These are phyloP conservation scores for Pseudopyrenochaeta lycopersici DNA, from an alignment of 2,329 filamentous ascomycete genomes.

Conservation along the genomic window DNA sequence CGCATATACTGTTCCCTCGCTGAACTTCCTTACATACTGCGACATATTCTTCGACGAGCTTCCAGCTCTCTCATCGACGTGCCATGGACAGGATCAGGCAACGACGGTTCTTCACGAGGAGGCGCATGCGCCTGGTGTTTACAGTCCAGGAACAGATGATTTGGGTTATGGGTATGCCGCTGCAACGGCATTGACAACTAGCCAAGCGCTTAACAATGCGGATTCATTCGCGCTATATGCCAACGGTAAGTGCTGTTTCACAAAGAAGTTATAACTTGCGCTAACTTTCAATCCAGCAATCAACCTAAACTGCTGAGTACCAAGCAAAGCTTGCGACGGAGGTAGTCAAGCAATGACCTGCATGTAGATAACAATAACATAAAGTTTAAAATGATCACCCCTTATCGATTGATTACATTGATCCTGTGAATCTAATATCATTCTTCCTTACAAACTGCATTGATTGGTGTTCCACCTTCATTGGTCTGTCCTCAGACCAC, in stretches of 20 bases:
- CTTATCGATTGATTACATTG: background rate
- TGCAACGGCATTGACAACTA: slow-evolving; percentile 54
- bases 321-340: background rate
- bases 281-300: slow-evolving; percentile 8
- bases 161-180: slow-evolving; percentile 65
- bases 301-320: slow-evolving; percentile 6
- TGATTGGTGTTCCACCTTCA: too few species aligned
- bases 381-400: background rate
- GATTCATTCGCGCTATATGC: slow-evolving; percentile 67
- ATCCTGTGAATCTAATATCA: background rate
- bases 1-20: slow-evolving; percentile 68
- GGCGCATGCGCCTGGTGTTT: slow-evolving; percentile 67
- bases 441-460: too few species aligned
- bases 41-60: slow-evolving; percentile 66
- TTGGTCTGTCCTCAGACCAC: too few species aligned
- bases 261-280: background rate
- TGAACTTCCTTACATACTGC: slow-evolving; percentile 69
- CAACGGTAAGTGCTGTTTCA: slow-evolving; percentile 50
- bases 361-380: background rate
- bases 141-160: slow-evolving; percentile 65
- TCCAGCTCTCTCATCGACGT: slow-evolving; percentile 58
- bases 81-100: slow-evolving; percentile 72
- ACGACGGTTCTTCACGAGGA: slow-evolving; percentile 72
- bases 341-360: background rate
- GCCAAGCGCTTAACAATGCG: slow-evolving; percentile 69